Evolutionary conservation across 305 asterid species (phyloP).

Genomic region (Fraxinus latifolia): DNA sequence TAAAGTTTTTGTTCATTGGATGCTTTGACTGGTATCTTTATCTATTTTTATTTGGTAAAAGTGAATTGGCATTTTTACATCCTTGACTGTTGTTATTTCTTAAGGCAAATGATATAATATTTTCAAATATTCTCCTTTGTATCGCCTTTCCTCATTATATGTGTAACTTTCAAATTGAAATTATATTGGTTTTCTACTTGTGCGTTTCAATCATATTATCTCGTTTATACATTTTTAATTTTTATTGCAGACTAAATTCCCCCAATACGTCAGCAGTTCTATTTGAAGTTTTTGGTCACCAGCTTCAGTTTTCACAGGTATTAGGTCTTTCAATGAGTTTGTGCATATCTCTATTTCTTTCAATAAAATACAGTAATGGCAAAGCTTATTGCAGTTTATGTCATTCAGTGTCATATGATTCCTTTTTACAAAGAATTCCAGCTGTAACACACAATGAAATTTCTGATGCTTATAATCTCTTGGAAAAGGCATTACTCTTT

Average conservation of each 20-base stretch:
- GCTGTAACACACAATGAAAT: background rate
- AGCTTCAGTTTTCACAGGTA: slow-evolving; percentile 93
- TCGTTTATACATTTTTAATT: background rate
- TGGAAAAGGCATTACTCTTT: background rate
- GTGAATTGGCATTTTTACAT: background rate
- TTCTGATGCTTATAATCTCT: background rate
- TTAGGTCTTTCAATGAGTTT: background rate
- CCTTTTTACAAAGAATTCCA: background rate
- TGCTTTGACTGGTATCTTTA: background rate
- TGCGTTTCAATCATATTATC: background rate
- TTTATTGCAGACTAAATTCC: slow-evolving; percentile 59
- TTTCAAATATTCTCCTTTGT: background rate
- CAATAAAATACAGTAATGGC: background rate
- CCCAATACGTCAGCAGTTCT: slow-evolving; percentile 72
- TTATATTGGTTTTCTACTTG: background rate
- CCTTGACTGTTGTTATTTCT: background rate
- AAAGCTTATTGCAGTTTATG: slow-evolving; percentile 5
- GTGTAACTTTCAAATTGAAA: background rate
- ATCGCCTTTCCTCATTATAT: background rate
- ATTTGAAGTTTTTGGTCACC: slow-evolving; percentile 77
- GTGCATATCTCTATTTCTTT: slow-evolving; percentile 14
- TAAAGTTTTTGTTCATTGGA: background rate
- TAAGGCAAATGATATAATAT: background rate
- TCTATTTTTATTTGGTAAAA: background rate
- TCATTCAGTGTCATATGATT: background rate